Evolutionary conservation across 2,329 filamentous ascomycete genomes (phyloP), one percentile per base, ranked within the genome.

Genomic region (Alternaria arbusti): DNA sequence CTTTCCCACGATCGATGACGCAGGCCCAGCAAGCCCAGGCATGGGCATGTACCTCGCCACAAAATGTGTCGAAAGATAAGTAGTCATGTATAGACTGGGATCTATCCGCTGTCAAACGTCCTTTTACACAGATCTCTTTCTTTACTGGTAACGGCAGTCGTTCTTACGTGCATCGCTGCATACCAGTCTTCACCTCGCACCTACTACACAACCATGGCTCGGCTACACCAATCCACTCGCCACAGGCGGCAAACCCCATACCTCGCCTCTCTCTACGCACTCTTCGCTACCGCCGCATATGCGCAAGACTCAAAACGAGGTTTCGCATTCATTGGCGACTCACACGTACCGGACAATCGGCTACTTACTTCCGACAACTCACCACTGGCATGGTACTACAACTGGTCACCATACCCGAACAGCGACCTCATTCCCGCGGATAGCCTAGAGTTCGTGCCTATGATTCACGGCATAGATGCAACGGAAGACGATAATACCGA

Each of bases 321-420:
- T 22, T 88, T 96, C 49, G 86, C 89, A 69, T 93, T 89, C 78
- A 86, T 91, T 10, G 85, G 88, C 15, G 86, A 89, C 69, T 72
- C 82, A 5, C 78, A 86, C 6, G 80, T 83, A 51, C 82, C 87
- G 1, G 71, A 84, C 40, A 92, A 94, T 79, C 86, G 91, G 79
- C 78, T 85, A 54, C 82, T 91, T 68, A 93, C 90, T 87, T 82
- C 22, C 52, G 77, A 83, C 46, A 87, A 84, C 36, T 88, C 86
- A 8, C 87, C 89, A 46, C 78, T 96, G 54, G 89, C 87, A 3
- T 96, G 93, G 92, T 96, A 96, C 84, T 96, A 95, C 85, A 95
- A 94, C 82, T 96, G 94, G 80, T 81, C 81, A 20, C 78, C 85
- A 13, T 79, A 80, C 83, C 52, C 79, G 77, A 22, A 90, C 89